A percentile compares a stretch with the other conserved stretches of the same genome.
Evolutionary conservation across 2,329 filamentous ascomycete species (phyloP).

Genomic region (Pseudogymnoascus sp.): DNA sequence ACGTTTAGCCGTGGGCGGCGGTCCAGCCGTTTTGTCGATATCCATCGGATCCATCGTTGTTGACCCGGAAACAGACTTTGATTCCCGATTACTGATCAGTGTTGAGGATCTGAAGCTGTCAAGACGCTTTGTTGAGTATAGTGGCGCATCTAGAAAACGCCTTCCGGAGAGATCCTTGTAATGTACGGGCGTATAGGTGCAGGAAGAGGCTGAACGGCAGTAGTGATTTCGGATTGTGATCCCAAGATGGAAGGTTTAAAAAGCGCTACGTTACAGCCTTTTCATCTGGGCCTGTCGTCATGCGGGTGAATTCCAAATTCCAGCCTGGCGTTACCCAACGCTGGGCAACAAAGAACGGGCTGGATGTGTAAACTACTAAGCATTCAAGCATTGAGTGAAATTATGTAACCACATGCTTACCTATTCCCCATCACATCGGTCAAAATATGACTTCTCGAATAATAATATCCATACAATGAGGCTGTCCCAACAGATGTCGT

Average conservation of each 20-base stretch:
- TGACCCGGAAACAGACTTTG: neutral
- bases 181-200: neutral
- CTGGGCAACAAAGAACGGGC: neutral
- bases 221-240: neutral
- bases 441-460: neutral
- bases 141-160: neutral
- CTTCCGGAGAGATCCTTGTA: neutral
- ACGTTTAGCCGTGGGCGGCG: neutral
- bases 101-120: neutral
- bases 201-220: neutral
- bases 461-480: neutral
- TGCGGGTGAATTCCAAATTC: neutral
- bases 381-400: neutral
- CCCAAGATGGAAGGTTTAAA: neutral
- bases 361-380: neutral
- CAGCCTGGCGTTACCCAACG: neutral
- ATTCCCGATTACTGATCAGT: neutral
- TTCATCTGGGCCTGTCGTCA: neutral
- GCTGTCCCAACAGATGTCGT: neutral
- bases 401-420: neutral
- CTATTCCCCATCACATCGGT: neutral
- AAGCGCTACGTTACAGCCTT: neutral
- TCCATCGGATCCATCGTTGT: neutral
- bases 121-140: neutral
- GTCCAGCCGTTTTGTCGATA: neutral